Evolutionary conservation across 2,329 filamentous ascomycete genomes (phyloP), one percentile per base, ranked within the genome.

Genomic region (Clarireedia homoeocarpa): DNA sequence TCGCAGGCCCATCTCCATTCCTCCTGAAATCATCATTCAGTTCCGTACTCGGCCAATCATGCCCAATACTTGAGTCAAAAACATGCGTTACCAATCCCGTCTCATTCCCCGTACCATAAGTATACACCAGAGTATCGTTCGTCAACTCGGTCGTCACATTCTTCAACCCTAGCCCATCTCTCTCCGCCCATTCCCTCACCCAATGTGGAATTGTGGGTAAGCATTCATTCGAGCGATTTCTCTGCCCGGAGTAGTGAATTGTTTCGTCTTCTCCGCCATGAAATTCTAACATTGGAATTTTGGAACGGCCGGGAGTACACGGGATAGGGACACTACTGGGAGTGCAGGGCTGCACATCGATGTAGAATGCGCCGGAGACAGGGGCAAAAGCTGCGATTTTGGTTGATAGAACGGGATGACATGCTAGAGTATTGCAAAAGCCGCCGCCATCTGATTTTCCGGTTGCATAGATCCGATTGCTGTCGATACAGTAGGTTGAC

Each of bases 361-460:
- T 65, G 58, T 78, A 78, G 50, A 72, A 71, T 3, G 76, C 75
- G 5, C 72, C 74, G 0, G 74, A 71, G 2, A 73, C 73, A 14
- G 73, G 71, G 1, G 74, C 75, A 59, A 78, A 78, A 2, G 75
- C 76, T 4, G 75, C 74, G 48, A 78, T 73, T 27, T 65, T 66
- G 3, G 61, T 64, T 1, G 71, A 72, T 2, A 71, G 66, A 23
- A 65, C 60, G 0, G 71, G 61, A 39, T 74, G 67, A 64, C 75
- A 77, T 1, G 75, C 75, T 3, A 77, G 64, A 0, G 71, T 53
- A 38, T 71, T 70, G 12, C 69, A 70, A n/a, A 73, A 70, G 7
- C 75, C 75, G 1, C 71, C 75, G n/a, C 75, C 75, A 56, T 76
- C 74, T 9, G 72, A 75, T 58, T 75, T 75, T 0, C 75, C 75